A percentile compares a stretch with the other conserved stretches of the same genome.
Evolutionary conservation across 2,329 filamentous ascomycete species (phyloP).

Genomic region (Clonostachys chloroleuca): DNA sequence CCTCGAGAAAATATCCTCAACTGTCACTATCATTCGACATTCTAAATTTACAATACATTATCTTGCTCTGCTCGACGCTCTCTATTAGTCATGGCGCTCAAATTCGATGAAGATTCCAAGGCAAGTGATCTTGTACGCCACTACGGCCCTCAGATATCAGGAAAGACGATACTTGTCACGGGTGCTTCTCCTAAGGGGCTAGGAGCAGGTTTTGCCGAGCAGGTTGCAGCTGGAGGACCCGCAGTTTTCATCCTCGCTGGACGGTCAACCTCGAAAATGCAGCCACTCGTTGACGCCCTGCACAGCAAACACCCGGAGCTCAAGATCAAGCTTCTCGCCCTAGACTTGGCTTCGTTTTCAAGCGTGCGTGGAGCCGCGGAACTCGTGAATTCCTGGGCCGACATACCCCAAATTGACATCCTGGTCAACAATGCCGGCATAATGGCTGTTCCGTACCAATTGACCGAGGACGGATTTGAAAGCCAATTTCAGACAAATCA

Average conservation of each 20-base stretch:
- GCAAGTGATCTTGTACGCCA: neutral
- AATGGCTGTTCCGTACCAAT: conserved; percentile 23
- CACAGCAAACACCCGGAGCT: neutral
- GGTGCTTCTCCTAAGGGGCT: conserved; percentile 2
- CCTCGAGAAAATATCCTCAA: no score
- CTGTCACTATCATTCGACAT: no score
- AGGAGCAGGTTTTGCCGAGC: conserved; percentile 2
- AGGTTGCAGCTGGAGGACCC: neutral
- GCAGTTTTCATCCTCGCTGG: conserved; percentile 1
- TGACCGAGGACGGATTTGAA: conserved; percentile 30
- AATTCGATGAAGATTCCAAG: no score
- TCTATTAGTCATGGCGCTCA: no score
- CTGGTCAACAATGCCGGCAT: conserved; percentile 37
- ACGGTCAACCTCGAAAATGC: neutral
- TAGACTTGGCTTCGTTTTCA: neutral
- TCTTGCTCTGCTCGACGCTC: no score
- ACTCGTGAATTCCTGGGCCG: conserved; percentile 19
- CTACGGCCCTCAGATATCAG: conserved; percentile 1
- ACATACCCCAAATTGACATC: conserved; percentile 27
- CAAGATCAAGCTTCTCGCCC: neutral
- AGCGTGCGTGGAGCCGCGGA: neutral
- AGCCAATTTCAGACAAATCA: conserved; percentile 21
- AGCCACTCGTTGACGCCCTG: neutral
- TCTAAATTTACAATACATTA: no score
- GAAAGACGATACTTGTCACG: conserved; percentile 4